phyloP scores from a whole-genome alignment of 805 yeast species.

The Teunomyces panamensis region DNA sequence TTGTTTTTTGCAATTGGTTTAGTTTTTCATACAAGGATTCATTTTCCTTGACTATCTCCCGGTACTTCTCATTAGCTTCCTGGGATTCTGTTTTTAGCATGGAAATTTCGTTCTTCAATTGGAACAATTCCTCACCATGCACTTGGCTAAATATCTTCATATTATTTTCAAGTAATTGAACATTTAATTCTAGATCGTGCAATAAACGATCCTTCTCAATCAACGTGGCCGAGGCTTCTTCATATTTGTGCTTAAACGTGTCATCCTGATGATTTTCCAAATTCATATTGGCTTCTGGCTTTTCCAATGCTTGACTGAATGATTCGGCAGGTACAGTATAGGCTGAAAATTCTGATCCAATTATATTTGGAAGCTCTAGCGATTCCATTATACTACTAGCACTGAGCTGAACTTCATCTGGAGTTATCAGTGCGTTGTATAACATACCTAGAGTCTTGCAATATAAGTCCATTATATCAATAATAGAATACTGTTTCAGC shows the following conservation, averaged over 20 bases:
- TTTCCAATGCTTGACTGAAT: background rate
- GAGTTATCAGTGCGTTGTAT: background rate
- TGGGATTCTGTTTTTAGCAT: background rate
- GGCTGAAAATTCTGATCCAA: background rate
- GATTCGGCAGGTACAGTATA: background rate
- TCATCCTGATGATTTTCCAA: background rate
- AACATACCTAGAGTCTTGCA: background rate
- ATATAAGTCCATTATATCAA: background rate
- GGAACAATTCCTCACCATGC: constrained; percentile 22
- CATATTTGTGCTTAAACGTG: background rate
- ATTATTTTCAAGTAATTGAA: constrained; percentile 44
- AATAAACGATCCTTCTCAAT: constrained; percentile 26
- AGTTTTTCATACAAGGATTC: constrained; percentile 14
- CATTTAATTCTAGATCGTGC: constrained; percentile 45
- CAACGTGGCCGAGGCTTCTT: constrained; percentile 4
- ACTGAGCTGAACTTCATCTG: background rate
- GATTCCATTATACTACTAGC: background rate
- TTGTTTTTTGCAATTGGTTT: constrained; percentile 11
- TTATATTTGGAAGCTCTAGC: background rate
- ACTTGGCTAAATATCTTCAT: constrained; percentile 30
- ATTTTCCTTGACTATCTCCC: background rate
- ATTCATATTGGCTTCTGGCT: background rate
- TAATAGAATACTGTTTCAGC: background rate
- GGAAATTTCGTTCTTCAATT: constrained; percentile 13
- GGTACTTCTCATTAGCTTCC: background rate